Conservation (phyloP, 1,284 basidiomycete species). For the Trichosporon ovoides region DNA sequence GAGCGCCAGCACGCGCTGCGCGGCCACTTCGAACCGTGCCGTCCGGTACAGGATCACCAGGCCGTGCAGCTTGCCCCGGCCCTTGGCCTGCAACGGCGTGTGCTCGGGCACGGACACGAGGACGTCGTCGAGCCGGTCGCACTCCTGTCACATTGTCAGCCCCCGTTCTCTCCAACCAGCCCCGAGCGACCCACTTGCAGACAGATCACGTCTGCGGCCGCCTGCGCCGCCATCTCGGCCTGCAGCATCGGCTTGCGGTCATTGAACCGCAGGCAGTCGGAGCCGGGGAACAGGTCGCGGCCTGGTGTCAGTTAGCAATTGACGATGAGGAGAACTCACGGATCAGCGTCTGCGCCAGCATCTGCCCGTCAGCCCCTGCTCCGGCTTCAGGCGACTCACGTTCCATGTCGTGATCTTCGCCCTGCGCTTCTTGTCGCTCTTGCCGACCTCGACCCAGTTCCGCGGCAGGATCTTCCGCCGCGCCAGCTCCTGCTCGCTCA, state of each 20-base stretch:
- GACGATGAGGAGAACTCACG: slow-evolving; percentile 26
- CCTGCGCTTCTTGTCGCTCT: slow-evolving; percentile 56
- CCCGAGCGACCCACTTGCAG: slow-evolving; percentile 60
- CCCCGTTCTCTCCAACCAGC: background rate
- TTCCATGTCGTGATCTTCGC: slow-evolving; percentile 62
- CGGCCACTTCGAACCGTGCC: slow-evolving; percentile 53
- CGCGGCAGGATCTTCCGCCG: slow-evolving; percentile 32
- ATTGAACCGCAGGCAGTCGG: slow-evolving; percentile 65
- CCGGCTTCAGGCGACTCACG: slow-evolving; percentile 36
- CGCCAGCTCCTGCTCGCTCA: slow-evolving; percentile 24
- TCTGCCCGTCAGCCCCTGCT: slow-evolving; percentile 50
- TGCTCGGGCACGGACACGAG: slow-evolving; percentile 55
- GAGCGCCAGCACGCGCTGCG: slow-evolving; percentile 15
- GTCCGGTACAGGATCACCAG: slow-evolving; percentile 69
- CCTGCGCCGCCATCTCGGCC: slow-evolving; percentile 61
- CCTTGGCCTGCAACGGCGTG: slow-evolving; percentile 59
- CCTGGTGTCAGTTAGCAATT: slow-evolving; percentile 52
- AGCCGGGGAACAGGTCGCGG: slow-evolving; percentile 73
- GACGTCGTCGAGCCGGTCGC: slow-evolving; percentile 61
- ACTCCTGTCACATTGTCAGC: slow-evolving; percentile 33
- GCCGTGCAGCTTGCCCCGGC: slow-evolving; percentile 71
- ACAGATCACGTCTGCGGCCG: slow-evolving; percentile 66
- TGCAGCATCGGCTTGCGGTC: slow-evolving; percentile 70
- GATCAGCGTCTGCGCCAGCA: slow-evolving; percentile 50
- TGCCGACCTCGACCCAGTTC: slow-evolving; percentile 53